Conservation (phyloP, 495 filamentous ascomycete species). For the Penicillium bialowiezense region DNA sequence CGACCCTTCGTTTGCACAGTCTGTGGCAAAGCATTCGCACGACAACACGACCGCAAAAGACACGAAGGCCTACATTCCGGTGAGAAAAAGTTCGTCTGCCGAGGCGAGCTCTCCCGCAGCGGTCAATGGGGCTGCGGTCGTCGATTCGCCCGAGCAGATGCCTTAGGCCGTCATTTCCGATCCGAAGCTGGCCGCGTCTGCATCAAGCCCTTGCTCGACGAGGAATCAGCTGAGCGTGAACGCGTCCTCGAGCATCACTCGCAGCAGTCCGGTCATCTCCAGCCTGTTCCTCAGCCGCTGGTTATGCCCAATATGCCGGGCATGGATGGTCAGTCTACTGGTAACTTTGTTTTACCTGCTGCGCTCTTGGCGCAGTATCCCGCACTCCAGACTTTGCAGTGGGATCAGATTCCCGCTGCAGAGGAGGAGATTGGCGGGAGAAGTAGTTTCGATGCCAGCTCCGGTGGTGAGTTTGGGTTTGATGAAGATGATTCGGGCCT, state of each 20-base stretch:
- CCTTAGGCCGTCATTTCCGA: slow-evolving; percentile 93
- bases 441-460: slow-evolving; percentile 88
- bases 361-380: slow-evolving; percentile 91
- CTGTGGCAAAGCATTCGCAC: slow-evolving; percentile 92
- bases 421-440: slow-evolving; percentile 76
- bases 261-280: slow-evolving; percentile 40
- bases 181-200: slow-evolving; percentile 94
- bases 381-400: slow-evolving; percentile 78
- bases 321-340: slow-evolving; percentile 40
- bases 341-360: slow-evolving; percentile 72
- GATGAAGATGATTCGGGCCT: slow-evolving; percentile 50
- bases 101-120: slow-evolving; percentile 78
- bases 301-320: slow-evolving; percentile 40
- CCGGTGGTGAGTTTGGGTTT: slow-evolving; percentile 54
- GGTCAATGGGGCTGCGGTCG: slow-evolving; percentile 90
- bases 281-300: slow-evolving; percentile 41
- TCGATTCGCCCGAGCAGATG: slow-evolving; percentile 92
- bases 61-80: slow-evolving; percentile 89
- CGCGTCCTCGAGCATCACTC: slow-evolving; percentile 61
- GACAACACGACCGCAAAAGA: slow-evolving; percentile 89
- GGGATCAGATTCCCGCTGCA: slow-evolving; percentile 55
- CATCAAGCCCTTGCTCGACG: slow-evolving; percentile 91
- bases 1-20: slow-evolving; percentile 93
- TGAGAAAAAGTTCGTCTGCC: slow-evolving; percentile 97
- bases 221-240: slow-evolving; percentile 77